Conservation (phyloP, 441 rosid genomes). For the Geranium incanum region DNA sequence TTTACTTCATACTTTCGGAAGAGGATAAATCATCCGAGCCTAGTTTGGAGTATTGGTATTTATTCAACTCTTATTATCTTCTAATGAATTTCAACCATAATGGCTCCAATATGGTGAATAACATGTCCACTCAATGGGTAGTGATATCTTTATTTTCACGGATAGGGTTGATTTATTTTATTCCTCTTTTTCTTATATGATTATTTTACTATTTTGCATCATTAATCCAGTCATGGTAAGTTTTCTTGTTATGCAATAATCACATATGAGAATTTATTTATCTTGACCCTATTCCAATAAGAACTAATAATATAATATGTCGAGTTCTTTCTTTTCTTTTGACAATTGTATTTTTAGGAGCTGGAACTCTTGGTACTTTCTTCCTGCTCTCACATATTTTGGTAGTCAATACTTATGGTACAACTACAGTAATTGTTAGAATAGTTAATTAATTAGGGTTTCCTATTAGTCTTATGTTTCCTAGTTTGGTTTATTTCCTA, state of each 20-base stretch:
- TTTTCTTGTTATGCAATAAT: neutral
- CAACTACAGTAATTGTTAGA: neutral
- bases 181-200: neutral
- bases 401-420: neutral
- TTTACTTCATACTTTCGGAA: slow-evolving; percentile 89
- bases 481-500: too few species aligned
- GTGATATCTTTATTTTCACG: neutral
- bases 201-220: neutral
- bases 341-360: too few species aligned
- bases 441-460: too few species aligned
- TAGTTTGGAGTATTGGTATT: slow-evolving; percentile 92
- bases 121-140: neutral
- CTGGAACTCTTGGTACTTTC: too few species aligned
- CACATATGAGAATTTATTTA: neutral
- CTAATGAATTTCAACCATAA: neutral
- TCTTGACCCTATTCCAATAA: neutral
- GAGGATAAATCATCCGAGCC: slow-evolving; percentile 97
- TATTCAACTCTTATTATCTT: slow-evolving; percentile 11
- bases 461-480: too few species aligned
- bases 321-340: too few species aligned
- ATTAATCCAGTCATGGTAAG: neutral
- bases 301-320: too few species aligned
- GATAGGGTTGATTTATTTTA: neutral
- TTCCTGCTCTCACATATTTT: too few species aligned
- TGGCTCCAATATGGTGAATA: neutral